Percentiles rank a stretch among this genome's conserved stretches.
These are phyloP conservation scores for Acorus gramineus DNA, from an alignment of 106 monocot species.

Conservation along the genomic window DNA sequence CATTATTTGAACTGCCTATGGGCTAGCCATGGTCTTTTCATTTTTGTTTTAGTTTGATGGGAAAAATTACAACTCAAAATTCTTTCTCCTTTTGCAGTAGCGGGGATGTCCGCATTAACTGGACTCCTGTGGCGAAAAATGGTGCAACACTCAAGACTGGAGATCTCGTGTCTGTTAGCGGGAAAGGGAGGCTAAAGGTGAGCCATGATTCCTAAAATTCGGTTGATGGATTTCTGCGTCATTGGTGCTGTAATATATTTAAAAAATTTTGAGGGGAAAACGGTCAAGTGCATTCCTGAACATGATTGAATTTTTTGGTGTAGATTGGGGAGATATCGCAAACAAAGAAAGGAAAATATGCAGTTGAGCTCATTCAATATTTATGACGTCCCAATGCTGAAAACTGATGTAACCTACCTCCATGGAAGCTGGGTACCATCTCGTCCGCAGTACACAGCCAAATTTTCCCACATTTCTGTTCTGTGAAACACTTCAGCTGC, in stretches of 20 bases:
- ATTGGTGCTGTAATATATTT: no score
- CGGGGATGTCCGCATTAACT: conserved; percentile 90
- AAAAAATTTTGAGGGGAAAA: no score
- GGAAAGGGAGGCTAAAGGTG: conserved; percentile 81
- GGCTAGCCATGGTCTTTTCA: no score
- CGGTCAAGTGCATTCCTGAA: no score
- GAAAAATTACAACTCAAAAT: background rate
- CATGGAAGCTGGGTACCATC: no score
- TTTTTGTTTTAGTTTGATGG: background rate
- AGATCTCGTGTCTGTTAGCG: conserved; percentile 75
- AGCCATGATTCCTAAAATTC: background rate
- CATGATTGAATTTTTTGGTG: conserved; percentile 1
- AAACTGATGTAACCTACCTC: no score
- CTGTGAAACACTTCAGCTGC: no score
- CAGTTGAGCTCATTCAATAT: conserved; percentile 70
- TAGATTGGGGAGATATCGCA: conserved; percentile 78
- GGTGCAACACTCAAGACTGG: conserved; percentile 70
- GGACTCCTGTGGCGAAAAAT: conserved; percentile 80
- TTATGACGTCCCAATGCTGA: conserved; percentile 5
- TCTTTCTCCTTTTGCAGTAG: conserved; percentile 25
- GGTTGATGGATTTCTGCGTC: no score
- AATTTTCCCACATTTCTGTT: no score
- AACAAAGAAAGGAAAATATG: conserved; percentile 77
- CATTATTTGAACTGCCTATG: no score
- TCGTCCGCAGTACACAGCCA: no score